These are phyloP conservation scores for Danielia oregonensis DNA, from an alignment of 805 yeast species.

Conservation along the genomic window DNA sequence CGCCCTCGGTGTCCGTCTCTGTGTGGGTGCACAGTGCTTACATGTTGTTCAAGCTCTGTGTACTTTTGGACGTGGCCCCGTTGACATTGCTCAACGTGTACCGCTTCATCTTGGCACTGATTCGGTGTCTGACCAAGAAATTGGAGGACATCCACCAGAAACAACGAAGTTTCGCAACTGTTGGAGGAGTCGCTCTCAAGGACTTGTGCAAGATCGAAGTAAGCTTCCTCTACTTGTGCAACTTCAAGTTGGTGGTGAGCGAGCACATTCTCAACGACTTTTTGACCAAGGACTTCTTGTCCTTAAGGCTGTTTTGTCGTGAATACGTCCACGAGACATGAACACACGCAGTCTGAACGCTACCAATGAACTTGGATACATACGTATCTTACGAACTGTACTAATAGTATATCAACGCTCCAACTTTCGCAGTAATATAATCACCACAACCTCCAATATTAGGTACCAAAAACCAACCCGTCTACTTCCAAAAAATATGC, in stretches of 20 bases:
- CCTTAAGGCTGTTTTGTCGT: conserved; percentile 24
- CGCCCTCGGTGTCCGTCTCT: conserved; percentile 35
- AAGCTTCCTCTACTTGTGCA: conserved; percentile 45
- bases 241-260: conserved; percentile 48
- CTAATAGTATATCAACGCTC: no score
- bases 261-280: conserved; percentile 28
- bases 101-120: conserved; percentile 34
- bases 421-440: no score
- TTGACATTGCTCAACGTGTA: conserved; percentile 36
- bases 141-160: conserved; percentile 44
- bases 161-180: conserved; percentile 39
- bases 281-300: conserved; percentile 28
- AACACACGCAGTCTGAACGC: no score
- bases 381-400: no score
- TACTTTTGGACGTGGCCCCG: conserved; percentile 29
- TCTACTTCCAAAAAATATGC: conserved; percentile 8
- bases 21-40: conserved; percentile 39
- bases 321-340: conserved; percentile 3
- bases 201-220: conserved; percentile 50
- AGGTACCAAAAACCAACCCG: background rate
- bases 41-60: conserved; percentile 32
- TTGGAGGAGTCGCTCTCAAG: conserved; percentile 39
- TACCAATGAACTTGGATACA: no score
- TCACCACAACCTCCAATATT: no score
- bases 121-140: conserved; percentile 38